These are phyloP conservation scores for Hylodesmum podocarpum DNA, from an alignment of 306 rosid species.

Conservation along the genomic window DNA sequence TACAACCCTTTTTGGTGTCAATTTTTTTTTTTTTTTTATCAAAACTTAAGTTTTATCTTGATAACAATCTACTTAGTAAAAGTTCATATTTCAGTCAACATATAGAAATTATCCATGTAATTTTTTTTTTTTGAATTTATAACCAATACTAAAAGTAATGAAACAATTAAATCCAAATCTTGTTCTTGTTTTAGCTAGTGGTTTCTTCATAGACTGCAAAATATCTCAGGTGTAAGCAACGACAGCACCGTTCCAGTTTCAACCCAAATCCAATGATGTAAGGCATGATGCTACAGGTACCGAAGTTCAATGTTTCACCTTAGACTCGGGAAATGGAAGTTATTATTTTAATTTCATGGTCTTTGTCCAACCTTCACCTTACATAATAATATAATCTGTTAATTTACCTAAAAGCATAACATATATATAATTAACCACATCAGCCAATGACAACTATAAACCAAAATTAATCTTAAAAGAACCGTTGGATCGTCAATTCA, in stretches of 20 bases:
- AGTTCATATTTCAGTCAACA: too few species aligned
- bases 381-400: not conserved
- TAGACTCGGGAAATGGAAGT: not conserved
- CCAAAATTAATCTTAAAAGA: not conserved
- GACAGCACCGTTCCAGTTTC: not conserved
- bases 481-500: not conserved
- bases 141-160: too few species aligned
- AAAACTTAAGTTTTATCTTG: too few species aligned
- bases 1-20: too few species aligned
- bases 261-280: conserved; percentile 5
- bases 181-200: too few species aligned
- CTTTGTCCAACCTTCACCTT: not conserved
- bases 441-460: not conserved
- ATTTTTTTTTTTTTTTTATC: too few species aligned
- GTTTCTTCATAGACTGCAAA: not conserved
- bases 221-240: not conserved
- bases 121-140: too few species aligned
- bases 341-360: not conserved
- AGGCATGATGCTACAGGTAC: conserved; percentile 11
- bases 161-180: too few species aligned
- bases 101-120: too few species aligned
- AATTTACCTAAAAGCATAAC: not conserved
- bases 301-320: conserved; percentile 28
- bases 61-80: too few species aligned
- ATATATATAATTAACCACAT: not conserved